Evolutionary conservation across 2,329 filamentous ascomycete genomes (phyloP), one percentile per base, ranked within the genome.

Genomic region (Talaromyces sp.): DNA sequence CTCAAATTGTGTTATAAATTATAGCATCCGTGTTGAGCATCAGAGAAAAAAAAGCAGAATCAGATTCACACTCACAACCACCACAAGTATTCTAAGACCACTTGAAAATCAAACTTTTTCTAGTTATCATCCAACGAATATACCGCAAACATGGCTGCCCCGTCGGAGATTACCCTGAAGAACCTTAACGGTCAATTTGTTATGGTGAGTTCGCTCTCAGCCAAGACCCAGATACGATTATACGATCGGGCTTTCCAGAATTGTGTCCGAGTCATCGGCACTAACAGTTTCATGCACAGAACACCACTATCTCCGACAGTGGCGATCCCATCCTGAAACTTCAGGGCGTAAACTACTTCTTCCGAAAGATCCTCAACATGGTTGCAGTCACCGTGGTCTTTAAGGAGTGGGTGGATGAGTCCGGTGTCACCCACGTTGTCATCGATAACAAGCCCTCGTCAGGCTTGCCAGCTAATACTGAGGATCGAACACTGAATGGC

Each of bases 281-380:
- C 17, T 44, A 32, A 44, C 41, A 13, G 7, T 32, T 3, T n/a
- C 10, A 4, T 13, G 9, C 1, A 3, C 11, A 44, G 41, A 44
- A 44, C 11, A 17, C 24, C 5, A 33, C n/a, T n/a, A 16, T 16
- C 5, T 44, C 41, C 41, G 11, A 16, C 16, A 29, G 29, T 30
- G 27, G 29, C 24, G 41, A 44, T 16, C 41, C 41, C 4, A 27
- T 44, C 11, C 27, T 44, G 4, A 44, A 44, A 24, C 41, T 44
- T 4, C 41, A 44, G 13, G 41, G 41, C 4, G 17, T 44, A 2
- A 44, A 44, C 16, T 44, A 14, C 16, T 11, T 44, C 24, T 30
- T 44, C 24, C 41, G 41, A 27, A 44, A 44, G 5, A 29, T 44
- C n/a, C 17, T 44, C n/a, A 44, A 44, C 29, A 44, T 44, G 41